Evolutionary conservation across 139 green algal genomes (phyloP).

Genomic region (Volvox africanus): DNA sequence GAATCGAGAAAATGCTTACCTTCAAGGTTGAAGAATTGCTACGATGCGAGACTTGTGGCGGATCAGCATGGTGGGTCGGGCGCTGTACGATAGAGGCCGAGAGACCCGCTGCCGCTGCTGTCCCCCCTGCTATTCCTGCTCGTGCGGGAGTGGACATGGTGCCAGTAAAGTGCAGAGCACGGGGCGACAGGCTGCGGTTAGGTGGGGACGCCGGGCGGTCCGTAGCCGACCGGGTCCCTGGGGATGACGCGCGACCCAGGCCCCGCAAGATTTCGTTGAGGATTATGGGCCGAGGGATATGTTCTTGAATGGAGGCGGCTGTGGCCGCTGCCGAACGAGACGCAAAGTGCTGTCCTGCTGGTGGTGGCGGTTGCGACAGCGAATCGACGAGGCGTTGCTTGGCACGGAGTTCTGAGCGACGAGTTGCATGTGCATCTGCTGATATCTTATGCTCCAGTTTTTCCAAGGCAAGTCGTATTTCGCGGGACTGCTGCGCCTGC

Average conservation of each 20-base stretch:
- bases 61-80: no score
- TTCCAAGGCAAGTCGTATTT: background rate
- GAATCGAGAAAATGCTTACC: no score
- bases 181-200: background rate
- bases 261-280: slow-evolving; percentile 19
- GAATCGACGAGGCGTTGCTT: slow-evolving; percentile 24
- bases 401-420: background rate
- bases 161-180: slow-evolving; percentile 12
- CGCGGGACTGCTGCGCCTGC: background rate
- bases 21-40: no score
- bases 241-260: background rate
- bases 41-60: no score
- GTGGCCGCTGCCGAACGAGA: background rate
- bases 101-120: background rate
- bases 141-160: background rate
- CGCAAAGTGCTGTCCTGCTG: background rate
- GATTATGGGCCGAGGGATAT: background rate
- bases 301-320: background rate
- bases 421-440: slow-evolving; percentile 6
- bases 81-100: no score
- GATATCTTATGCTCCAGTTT: slow-evolving; percentile 13
- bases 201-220: background rate
- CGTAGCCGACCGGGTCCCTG: background rate
- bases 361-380: background rate
- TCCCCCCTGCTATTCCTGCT: background rate